phyloP scores from a whole-genome alignment of 352 stramenopile genomes.

The Phytopythium chamaehyphon region DNA sequence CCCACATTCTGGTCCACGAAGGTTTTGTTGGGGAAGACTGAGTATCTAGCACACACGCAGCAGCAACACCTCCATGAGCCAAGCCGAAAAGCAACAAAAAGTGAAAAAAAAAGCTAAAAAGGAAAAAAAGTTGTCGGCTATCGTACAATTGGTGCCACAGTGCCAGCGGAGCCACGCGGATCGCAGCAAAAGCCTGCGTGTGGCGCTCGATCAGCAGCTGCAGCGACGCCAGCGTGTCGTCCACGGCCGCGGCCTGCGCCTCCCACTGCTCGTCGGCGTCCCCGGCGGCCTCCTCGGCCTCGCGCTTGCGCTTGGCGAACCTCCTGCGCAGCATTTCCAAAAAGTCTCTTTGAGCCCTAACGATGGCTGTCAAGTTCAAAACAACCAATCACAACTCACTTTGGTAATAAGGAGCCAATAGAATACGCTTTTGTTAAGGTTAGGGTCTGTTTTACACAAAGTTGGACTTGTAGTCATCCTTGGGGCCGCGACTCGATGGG shows the following conservation, averaged over 20 bases:
- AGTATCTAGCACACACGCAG: constrained; percentile 26
- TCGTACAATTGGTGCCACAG: constrained; percentile 58
- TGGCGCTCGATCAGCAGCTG: constrained; percentile 48
- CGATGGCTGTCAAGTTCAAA: not conserved
- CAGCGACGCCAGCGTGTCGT: constrained; percentile 50
- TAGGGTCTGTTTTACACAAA: constrained; percentile 17
- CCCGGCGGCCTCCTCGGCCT: constrained; percentile 1
- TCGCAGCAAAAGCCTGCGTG: constrained; percentile 22
- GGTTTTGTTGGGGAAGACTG: constrained; percentile 49
- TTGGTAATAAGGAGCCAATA: not conserved
- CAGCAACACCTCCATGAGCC: not conserved
- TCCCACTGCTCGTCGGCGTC: constrained; percentile 22
- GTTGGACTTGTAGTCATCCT: constrained; percentile 34
- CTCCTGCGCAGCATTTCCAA: constrained; percentile 19
- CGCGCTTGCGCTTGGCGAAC: constrained; percentile 22
- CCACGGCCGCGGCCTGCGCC: constrained; percentile 23
- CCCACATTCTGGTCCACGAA: constrained; percentile 60
- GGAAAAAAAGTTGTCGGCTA: not conserved
- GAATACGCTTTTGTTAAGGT: not conserved
- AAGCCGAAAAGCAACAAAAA: constrained; percentile 5
- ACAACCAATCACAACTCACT: too few relatives aligned
- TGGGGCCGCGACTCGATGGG: constrained; percentile 12
- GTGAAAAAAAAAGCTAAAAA: too few relatives aligned
- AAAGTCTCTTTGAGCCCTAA: not conserved
- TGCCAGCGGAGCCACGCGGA: constrained; percentile 34